These are phyloP conservation scores for Aspergillus amoenus DNA, from an alignment of 2,329 filamentous ascomycete genomes.

Conservation along the genomic window DNA sequence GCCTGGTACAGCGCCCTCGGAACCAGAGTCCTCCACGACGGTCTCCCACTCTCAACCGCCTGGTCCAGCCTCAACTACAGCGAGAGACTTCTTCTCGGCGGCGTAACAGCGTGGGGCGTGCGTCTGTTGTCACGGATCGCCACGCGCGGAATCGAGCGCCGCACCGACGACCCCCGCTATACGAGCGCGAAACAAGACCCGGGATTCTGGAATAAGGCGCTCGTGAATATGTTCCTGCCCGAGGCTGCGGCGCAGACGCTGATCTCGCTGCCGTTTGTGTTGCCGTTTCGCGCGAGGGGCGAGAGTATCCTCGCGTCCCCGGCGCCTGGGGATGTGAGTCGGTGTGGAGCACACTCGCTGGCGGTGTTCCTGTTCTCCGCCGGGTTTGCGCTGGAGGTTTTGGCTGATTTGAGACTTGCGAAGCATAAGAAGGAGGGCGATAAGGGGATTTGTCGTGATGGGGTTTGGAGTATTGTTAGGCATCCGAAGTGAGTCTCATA, in stretches of 20 bases:
- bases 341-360: constrained; percentile 15
- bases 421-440: constrained; percentile 47
- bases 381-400: constrained; percentile 56
- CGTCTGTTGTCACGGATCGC: constrained; percentile 57
- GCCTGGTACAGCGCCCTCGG: constrained; percentile 63
- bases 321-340: constrained; percentile 27
- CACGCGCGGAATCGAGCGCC: constrained; percentile 49
- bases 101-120: constrained; percentile 59
- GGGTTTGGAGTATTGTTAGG: constrained; percentile 62
- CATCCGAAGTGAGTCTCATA: constrained; percentile 58
- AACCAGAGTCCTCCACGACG: constrained; percentile 47
- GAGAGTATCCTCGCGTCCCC: constrained; percentile 29
- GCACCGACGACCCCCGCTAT: constrained; percentile 56
- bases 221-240: constrained; percentile 56
- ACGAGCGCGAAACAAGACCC: constrained; percentile 54
- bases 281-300: constrained; percentile 47
- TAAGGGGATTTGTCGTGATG: constrained; percentile 50
- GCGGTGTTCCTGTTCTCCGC: constrained; percentile 57
- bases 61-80: constrained; percentile 52
- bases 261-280: constrained; percentile 57
- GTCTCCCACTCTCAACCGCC: constrained; percentile 48
- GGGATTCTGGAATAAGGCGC: constrained; percentile 58
- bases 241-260: constrained; percentile 59
- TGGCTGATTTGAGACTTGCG: constrained; percentile 59
- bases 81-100: constrained; percentile 56